These are phyloP conservation scores for Pelagomonas calceolata DNA, from an alignment of 108 stramenopile genomes.

Conservation along the genomic window DNA sequence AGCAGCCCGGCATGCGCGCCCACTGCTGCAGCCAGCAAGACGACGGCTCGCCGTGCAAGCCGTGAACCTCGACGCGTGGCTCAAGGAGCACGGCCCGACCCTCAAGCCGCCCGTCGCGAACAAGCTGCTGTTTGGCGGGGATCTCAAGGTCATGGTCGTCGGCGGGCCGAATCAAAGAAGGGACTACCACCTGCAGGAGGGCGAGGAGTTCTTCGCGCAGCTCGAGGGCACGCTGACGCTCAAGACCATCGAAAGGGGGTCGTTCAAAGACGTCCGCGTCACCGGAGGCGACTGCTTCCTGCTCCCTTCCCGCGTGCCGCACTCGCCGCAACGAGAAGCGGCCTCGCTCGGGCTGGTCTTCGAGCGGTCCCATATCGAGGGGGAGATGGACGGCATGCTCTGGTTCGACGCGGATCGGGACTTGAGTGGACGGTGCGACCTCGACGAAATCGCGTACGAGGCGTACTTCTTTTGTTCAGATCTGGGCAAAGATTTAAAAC, in stretches of 20 bases:
- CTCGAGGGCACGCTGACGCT: conserved; percentile 2
- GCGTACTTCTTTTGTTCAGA: not conserved
- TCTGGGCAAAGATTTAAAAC: not conserved
- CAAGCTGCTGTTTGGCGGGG: not conserved
- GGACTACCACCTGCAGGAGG: conserved; percentile 5
- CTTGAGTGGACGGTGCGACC: not conserved
- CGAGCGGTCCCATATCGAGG: not conserved
- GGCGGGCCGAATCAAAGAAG: conserved; percentile 8
- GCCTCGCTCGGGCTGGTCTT: conserved; percentile 6
- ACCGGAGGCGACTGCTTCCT: conserved; percentile 4
- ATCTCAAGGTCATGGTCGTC: conserved; percentile 8
- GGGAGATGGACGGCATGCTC: conserved; percentile 2
- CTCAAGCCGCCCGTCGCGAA: conserved; percentile 11
- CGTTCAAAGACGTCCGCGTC: not conserved
- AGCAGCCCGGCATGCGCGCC: too few relatives aligned
- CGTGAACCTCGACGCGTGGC: not conserved
- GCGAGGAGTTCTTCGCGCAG: conserved; percentile 9
- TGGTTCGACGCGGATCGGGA: not conserved
- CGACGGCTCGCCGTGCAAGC: too few relatives aligned
- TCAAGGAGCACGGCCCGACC: not conserved
- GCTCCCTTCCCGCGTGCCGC: conserved; percentile 4
- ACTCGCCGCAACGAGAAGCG: conserved; percentile 7
- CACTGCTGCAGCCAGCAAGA: too few relatives aligned
- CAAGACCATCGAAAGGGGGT: not conserved
- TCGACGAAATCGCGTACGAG: not conserved